Evolutionary conservation across 495 filamentous ascomycete genomes (phyloP), one percentile per base, ranked within the genome.

Genomic region (Cercophora newfieldiana): DNA sequence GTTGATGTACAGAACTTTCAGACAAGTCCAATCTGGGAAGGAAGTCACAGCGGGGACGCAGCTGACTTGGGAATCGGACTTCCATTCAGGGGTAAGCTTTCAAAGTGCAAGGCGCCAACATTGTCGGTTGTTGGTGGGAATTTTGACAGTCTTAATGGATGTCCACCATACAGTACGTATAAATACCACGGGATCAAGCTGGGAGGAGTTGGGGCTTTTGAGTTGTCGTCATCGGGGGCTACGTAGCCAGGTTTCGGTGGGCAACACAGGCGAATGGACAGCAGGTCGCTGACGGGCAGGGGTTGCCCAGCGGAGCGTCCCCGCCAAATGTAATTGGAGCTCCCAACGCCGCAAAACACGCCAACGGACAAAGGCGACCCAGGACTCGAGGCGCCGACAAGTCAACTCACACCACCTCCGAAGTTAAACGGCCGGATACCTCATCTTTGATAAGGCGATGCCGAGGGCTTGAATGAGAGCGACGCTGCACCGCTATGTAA

Each of bases 321-420:
- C 55, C 37, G 37, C 55, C 55, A 25, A n/a, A 29, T 29, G n/a
- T 7, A 58, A 29, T 21, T 58, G 8, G 7, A 37, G 14, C 18
- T 56, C 55, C 55, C 24, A 28, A 26, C 19, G 21, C 55, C 14
- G 55, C 55, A 58, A 58, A 58, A 58, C 29, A 58, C 55, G 55
- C 55, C 55, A 58, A 58, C 26, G 26, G 21, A 58, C 26, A 37
- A 5, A 16, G 26, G n/a, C 55, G 19, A 30, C 26, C 55, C n/a
- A n/a, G n/a, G n/a, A n/a, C n/a, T n/a, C n/a, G 29, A 24, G 21
- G 26, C 21, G 55, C 29, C 55, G 14, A 30, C 55, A 58, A 58
- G 26, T 28, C 29, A 26, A 33, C 14, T 25, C 29, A 16, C 55
- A 22, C 21, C 55, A 58, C 19, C 10, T 58, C 55, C 26, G 10